Evolutionary conservation across 495 filamentous ascomycete genomes (phyloP).

Genomic region (Neurospora sp.): DNA sequence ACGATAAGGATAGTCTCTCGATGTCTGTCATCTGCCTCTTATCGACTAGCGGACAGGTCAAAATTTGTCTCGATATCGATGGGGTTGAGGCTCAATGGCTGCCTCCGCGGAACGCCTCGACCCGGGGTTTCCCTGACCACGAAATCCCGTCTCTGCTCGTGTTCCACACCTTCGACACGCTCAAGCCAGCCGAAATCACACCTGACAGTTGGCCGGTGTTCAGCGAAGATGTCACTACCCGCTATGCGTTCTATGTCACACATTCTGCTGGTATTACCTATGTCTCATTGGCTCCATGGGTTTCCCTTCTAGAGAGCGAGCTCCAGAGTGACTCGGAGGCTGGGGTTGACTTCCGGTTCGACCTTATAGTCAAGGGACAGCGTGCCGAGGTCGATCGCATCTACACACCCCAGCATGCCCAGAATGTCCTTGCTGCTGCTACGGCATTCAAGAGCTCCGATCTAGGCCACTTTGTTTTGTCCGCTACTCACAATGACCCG

Average conservation of each 20-base stretch:
- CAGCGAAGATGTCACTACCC: constrained; percentile 58
- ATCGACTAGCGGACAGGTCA: constrained; percentile 60
- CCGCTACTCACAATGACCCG: constrained; percentile 52
- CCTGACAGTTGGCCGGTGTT: constrained; percentile 61
- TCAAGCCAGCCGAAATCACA: constrained; percentile 38
- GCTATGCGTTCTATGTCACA: constrained; percentile 72
- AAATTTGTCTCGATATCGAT: constrained; percentile 70
- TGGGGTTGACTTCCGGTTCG: constrained; percentile 63
- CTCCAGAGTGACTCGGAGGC: constrained; percentile 52
- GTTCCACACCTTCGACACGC: constrained; percentile 52
- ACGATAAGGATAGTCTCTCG: constrained; percentile 56
- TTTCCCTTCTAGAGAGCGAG: constrained; percentile 66
- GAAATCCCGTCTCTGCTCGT: constrained; percentile 32
- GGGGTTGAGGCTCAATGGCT: constrained; percentile 82
- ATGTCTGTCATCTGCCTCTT: constrained; percentile 65
- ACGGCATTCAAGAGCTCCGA: constrained; percentile 63
- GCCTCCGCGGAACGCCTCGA: constrained; percentile 41
- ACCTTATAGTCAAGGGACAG: constrained; percentile 55
- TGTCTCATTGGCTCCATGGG: constrained; percentile 65
- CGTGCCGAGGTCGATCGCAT: constrained; percentile 52
- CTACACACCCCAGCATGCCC: constrained; percentile 35
- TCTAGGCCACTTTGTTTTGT: constrained; percentile 71
- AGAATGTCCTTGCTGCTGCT: constrained; percentile 45
- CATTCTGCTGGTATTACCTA: constrained; percentile 57
- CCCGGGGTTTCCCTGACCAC: constrained; percentile 24